phyloP scores from a whole-genome alignment of 352 stramenopile species.

The Pythium plurisporium region DNA sequence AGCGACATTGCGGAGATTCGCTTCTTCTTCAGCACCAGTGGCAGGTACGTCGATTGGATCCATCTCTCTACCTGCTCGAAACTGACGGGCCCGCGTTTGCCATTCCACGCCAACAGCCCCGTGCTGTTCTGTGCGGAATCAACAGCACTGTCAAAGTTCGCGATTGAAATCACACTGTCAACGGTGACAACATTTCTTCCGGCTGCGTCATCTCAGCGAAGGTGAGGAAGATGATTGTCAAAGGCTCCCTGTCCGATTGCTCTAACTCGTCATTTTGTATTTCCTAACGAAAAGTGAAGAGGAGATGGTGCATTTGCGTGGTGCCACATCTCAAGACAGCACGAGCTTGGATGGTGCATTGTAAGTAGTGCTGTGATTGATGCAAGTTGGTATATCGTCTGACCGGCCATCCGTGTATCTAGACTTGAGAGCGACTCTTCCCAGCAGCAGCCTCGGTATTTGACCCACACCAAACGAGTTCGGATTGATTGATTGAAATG shows the following conservation, averaged over 20 bases:
- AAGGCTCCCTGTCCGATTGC: not conserved
- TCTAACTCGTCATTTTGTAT: not conserved
- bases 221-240: conserved; percentile 6
- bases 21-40: conserved; percentile 67
- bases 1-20: conserved; percentile 67
- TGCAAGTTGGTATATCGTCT: not conserved
- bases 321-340: not conserved
- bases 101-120: conserved; percentile 43
- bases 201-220: conserved; percentile 54
- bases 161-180: conserved; percentile 77
- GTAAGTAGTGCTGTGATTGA: not conserved
- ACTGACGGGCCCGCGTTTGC: no score
- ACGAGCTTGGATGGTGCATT: not conserved
- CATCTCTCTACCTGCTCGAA: not conserved
- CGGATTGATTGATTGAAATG: conserved; percentile 18
- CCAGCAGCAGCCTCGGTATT: conserved; percentile 46
- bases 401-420: not conserved
- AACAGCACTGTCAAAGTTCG: conserved; percentile 60
- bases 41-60: conserved; percentile 34
- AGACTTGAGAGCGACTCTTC: conserved; percentile 38
- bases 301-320: not conserved
- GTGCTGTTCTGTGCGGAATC: conserved; percentile 73
- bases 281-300: conserved; percentile 12
- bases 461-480: conserved; percentile 55
- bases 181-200: conserved; percentile 78